These are phyloP conservation scores for Mollisiaceae sp. DNA, from an alignment of 2,329 filamentous ascomycete species.

Conservation along the genomic window DNA sequence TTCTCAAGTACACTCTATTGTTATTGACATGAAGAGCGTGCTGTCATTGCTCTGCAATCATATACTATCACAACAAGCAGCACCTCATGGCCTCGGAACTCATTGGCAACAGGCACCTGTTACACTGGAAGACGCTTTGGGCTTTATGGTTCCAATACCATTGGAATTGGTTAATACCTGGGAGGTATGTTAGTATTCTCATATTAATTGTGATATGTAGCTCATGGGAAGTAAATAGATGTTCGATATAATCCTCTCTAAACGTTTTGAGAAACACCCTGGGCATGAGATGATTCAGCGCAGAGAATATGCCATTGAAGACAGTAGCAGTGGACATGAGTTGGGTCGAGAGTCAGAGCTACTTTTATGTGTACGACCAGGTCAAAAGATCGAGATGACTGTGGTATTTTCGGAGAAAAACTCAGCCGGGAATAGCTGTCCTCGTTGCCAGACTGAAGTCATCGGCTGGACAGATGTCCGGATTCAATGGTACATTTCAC, in stretches of 20 bases:
- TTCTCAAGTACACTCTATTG: constrained; percentile 3
- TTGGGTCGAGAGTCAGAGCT: background rate
- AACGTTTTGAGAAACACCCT: constrained; percentile 13
- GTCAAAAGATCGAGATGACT: too few relatives aligned
- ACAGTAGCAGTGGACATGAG: background rate
- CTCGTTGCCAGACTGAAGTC: too few relatives aligned
- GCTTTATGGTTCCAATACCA: constrained; percentile 15
- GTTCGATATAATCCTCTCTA: constrained; percentile 13
- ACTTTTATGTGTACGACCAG: background rate
- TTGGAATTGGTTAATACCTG: constrained; percentile 21
- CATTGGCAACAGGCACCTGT: constrained; percentile 21
- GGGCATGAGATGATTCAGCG: constrained; percentile 4
- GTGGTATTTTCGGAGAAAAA: too few relatives aligned
- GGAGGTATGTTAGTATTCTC: constrained; percentile 9
- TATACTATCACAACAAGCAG: constrained; percentile 7
- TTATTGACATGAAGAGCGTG: background rate
- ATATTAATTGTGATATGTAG: background rate
- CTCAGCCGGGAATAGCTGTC: too few relatives aligned
- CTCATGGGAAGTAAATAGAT: constrained; percentile 6
- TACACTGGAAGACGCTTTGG: constrained; percentile 20
- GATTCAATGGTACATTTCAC: too few relatives aligned
- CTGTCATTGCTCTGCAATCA: constrained; percentile 12
- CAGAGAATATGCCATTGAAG: constrained; percentile 11
- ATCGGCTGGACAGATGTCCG: too few relatives aligned
- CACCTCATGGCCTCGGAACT: constrained; percentile 3